A percentile compares a stretch with the other conserved stretches of the same genome.
phyloP scores from a whole-genome alignment of 2,329 filamentous ascomycete species.

The Harringtonia aguacate region DNA sequence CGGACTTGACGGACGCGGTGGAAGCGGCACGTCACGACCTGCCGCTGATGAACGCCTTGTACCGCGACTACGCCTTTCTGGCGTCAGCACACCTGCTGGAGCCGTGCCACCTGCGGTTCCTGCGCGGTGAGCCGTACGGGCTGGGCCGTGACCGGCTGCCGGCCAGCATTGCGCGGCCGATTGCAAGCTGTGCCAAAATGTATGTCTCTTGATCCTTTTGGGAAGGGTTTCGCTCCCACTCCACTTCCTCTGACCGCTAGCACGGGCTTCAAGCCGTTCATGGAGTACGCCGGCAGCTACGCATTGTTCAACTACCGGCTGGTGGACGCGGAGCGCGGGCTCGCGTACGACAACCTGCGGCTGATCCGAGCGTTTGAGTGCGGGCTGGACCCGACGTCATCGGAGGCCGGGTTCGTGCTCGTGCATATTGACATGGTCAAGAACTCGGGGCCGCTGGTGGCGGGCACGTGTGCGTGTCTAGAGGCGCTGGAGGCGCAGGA shows the following conservation, averaged over 20 bases:
- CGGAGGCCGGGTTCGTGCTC: slow-evolving; percentile 91
- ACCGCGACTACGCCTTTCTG: slow-evolving; percentile 86
- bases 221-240: neutral
- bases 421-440: slow-evolving; percentile 94
- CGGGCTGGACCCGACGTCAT: slow-evolving; percentile 75
- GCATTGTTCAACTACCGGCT: slow-evolving; percentile 59
- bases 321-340: slow-evolving; percentile 41
- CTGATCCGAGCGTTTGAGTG: slow-evolving; percentile 86
- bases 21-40: slow-evolving; percentile 65
- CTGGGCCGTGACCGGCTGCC: slow-evolving; percentile 66
- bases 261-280: slow-evolving; percentile 77
- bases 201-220: slow-evolving; percentile 48
- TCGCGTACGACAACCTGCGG: slow-evolving; percentile 59
- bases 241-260: slow-evolving; percentile 16
- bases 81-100: slow-evolving; percentile 85
- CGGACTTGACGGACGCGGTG: slow-evolving; percentile 63
- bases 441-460: slow-evolving; percentile 68
- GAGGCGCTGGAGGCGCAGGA: slow-evolving; percentile 25
- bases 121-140: slow-evolving; percentile 66
- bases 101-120: slow-evolving; percentile 69
- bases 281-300: slow-evolving; percentile 69
- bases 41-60: slow-evolving; percentile 72
- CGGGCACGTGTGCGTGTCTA: slow-evolving; percentile 59
- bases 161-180: slow-evolving; percentile 63
- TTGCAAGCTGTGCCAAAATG: slow-evolving; percentile 76